A percentile compares a stretch with the other conserved stretches of the same genome.
Evolutionary conservation across 2,329 filamentous ascomycete species (phyloP).

Genomic region (Fusarium sulawesiense): DNA sequence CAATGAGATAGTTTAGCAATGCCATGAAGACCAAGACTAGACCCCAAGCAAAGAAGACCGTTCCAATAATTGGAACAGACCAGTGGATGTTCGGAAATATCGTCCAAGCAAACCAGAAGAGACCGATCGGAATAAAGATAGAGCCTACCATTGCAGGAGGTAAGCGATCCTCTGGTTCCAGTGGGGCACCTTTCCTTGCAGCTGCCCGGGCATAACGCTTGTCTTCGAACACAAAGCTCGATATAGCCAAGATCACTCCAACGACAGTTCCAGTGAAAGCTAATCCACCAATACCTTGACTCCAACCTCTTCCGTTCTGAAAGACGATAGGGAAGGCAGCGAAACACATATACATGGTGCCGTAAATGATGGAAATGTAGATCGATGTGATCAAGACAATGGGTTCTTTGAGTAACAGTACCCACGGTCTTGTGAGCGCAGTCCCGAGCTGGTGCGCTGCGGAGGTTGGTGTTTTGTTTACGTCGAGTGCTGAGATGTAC

Average conservation of each 20-base stretch:
- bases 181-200: neutral
- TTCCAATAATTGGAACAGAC: conserved; percentile 11
- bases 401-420: conserved; percentile 75
- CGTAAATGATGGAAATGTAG: conserved; percentile 67
- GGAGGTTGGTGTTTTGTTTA: conserved; percentile 24
- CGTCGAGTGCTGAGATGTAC: conserved; percentile 54
- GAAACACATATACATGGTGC: conserved; percentile 32
- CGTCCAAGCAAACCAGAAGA: conserved; percentile 32
- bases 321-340: conserved; percentile 28
- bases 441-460: conserved; percentile 59
- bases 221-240: neutral
- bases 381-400: conserved; percentile 73
- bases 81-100: conserved; percentile 3
- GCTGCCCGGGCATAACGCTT: neutral
- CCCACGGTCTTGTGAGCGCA: conserved; percentile 68
- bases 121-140: conserved; percentile 4
- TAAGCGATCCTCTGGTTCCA: conserved; percentile 9
- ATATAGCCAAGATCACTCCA: neutral
- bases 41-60: conserved; percentile 9
- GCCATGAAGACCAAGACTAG: conserved; percentile 25
- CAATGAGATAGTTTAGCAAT: conserved; percentile 13
- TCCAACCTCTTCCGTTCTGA: conserved; percentile 20
- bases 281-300: conserved; percentile 14
- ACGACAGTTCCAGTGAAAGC: conserved; percentile 11
- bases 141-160: conserved; percentile 14